These are phyloP conservation scores for Lactifluus piperatus DNA, from an alignment of 768 basidiomycete genomes.

Conservation along the genomic window DNA sequence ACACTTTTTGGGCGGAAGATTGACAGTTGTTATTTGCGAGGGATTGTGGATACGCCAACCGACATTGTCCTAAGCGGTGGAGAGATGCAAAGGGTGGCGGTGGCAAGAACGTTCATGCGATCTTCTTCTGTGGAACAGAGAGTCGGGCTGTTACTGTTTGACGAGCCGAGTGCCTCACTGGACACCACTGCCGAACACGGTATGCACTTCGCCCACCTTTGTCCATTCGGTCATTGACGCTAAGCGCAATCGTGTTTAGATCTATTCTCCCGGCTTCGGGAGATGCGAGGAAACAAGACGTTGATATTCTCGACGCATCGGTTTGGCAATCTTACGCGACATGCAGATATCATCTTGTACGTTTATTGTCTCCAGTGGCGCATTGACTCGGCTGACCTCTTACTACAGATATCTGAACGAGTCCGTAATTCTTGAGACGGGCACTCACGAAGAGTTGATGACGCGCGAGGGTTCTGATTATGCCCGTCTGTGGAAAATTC, in stretches of 20 bases:
- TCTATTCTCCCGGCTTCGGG: constrained; percentile 60
- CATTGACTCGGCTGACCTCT: not conserved
- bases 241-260: constrained; percentile 30
- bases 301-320: constrained; percentile 78
- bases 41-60: too few relatives aligned
- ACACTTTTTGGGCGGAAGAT: too few relatives aligned
- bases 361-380: not conserved
- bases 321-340: constrained; percentile 58
- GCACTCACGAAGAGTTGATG: constrained; percentile 56
- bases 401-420: constrained; percentile 57
- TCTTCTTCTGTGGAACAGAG: too few relatives aligned
- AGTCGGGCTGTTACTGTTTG: too few relatives aligned
- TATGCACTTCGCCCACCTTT: not conserved
- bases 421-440: constrained; percentile 50
- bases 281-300: constrained; percentile 65
- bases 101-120: too few relatives aligned
- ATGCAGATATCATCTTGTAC: constrained; percentile 28
- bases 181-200: constrained; percentile 61
- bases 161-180: constrained; percentile 63
- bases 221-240: constrained; percentile 12
- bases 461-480: constrained; percentile 52
- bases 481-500: constrained; percentile 63
- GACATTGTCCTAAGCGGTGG: too few relatives aligned
- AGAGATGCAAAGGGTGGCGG: too few relatives aligned
- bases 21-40: too few relatives aligned